Base-by-base conservation (phyloP, 2,329 filamentous ascomycete genomes). In the Microdochium trichocladiopsis region DNA sequence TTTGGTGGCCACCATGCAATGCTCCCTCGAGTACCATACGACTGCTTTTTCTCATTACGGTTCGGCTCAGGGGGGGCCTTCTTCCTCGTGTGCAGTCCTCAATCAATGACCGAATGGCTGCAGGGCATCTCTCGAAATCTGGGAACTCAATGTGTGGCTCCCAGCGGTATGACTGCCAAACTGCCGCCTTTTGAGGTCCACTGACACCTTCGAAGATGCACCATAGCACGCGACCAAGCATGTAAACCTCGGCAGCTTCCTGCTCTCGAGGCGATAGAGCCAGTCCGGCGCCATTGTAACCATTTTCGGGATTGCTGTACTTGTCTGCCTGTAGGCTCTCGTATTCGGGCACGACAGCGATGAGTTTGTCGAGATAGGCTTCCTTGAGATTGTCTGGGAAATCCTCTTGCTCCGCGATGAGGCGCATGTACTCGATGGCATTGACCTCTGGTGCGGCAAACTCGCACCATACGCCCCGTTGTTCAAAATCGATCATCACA, bases 401-500 rank as follows among this genome's bases (percentile, higher is more conserved):
- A 11, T 70, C 64, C n/a, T 77, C 72, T 51, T 78, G 74, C 31
- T 69, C 68, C 25, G 78, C 78, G 36, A 84, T 62, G 16, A 80
- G 64, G n/a, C 77, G 75, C 16, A 82, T 60, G 57, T 81, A 82
- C 57, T 84, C 80, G 48, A 84, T 67, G 25, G 76, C 75, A 59
- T 82, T 82, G 55, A 84, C 74, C 60, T 84, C 81, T 0, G 81
- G 81, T 1, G 81, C 72, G 1, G 76, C 77, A 62, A 83, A 84
- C 61, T 82, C 78, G 63, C 76, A 81, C 80, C 80, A 84, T 2
- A 83, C 79, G 8, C 81, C 80, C 28, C 81, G 74, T 62, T 84
- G 80, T 63, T 84, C 81, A 59, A 84, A 82, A 55, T 84, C 81
- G 4, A 84, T 72, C 72, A 84, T 77, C 59, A 83, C 61, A 10